A percentile compares a stretch with the other conserved stretches of the same genome.
These are phyloP conservation scores for Amauroascus verrucosus DNA, from an alignment of 2,329 filamentous ascomycete species.

Conservation along the genomic window DNA sequence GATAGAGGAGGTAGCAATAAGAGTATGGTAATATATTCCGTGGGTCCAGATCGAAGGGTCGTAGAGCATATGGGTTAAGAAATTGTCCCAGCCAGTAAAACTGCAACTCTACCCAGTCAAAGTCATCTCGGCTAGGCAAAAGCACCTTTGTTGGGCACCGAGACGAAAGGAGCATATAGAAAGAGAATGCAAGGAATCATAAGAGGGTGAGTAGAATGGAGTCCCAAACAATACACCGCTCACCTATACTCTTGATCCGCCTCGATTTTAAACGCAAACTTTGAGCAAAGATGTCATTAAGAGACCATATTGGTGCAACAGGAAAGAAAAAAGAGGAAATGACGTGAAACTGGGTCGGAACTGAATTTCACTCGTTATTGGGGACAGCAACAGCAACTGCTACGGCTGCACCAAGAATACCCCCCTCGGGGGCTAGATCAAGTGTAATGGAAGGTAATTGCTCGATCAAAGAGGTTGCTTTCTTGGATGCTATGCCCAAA, in stretches of 20 bases:
- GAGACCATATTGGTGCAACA: background rate
- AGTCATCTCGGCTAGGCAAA: too few species aligned
- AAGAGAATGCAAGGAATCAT: too few species aligned
- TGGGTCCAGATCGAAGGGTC: too few species aligned
- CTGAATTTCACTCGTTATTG: background rate
- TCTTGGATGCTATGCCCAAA: background rate
- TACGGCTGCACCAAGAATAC: constrained; percentile 39
- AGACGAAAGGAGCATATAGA: background rate
- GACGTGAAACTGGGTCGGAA: too few species aligned
- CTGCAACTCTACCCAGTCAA: too few species aligned
- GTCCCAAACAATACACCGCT: too few species aligned
- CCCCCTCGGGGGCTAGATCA: constrained; percentile 35
- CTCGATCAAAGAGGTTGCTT: constrained; percentile 9
- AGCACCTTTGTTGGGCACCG: too few species aligned
- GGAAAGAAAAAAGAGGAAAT: background rate
- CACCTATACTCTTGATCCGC: background rate
- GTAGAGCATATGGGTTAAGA: too few species aligned
- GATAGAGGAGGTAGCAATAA: background rate
- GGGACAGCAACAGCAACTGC: constrained; percentile 35
- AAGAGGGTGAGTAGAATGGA: too few species aligned
- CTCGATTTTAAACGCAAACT: background rate
- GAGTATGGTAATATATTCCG: too few species aligned
- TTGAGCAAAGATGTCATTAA: background rate
- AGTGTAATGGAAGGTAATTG: constrained; percentile 28
- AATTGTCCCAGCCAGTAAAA: too few species aligned